Base-by-base conservation (phyloP, 805 yeast genomes). In the Candida boidinii region DNA sequence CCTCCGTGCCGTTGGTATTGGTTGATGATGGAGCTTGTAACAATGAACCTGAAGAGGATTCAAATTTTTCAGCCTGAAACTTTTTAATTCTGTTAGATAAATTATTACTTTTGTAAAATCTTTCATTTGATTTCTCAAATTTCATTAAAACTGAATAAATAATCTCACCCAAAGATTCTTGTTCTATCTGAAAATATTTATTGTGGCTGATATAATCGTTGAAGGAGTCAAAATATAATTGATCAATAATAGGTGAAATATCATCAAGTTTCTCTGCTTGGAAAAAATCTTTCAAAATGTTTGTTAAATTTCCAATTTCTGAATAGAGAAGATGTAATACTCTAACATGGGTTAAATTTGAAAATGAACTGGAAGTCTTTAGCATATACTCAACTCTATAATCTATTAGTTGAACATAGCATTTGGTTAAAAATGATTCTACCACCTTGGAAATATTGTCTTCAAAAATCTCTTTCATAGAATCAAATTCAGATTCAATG, bases 321-420 rank as follows among this genome's bases (percentile, higher is more conserved):
- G 68, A 64, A 48, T 76, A 79, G n/a, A 81, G 60, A 2, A 77
- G 64, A 54, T 85, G 83, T 22, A 90, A 56, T 2, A 79, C 68
- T 46, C 97, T 68, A 2, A 87, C 76, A 49, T 80, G 85, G 0
- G 94, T 80, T 32, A 87, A 58, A 3, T 76, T 65, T 17, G 84
- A 73, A 6, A 72, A 60, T 2, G 81, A 67, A 30, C 72, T 68
- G 0, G 95, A 78, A 35, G 68, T 72, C 31, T 69, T 75, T 21
- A 87, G 55, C 21, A 83, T 59, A 1, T 70, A 57, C 39, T 75
- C 76, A 13, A 78, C 62, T 44, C 73, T 66, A 14, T 71, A 63
- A 41, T 72, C 70, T 21, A 80, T 58, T 42, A 83, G 70, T 53
- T 83, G 90, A 1, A 80, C 87, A 56, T 79, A 83, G 9, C 82